Evolutionary conservation across 2,329 filamentous ascomycete genomes (phyloP), one percentile per base, ranked within the genome.

Genomic region (Epichloe sibirici): DNA sequence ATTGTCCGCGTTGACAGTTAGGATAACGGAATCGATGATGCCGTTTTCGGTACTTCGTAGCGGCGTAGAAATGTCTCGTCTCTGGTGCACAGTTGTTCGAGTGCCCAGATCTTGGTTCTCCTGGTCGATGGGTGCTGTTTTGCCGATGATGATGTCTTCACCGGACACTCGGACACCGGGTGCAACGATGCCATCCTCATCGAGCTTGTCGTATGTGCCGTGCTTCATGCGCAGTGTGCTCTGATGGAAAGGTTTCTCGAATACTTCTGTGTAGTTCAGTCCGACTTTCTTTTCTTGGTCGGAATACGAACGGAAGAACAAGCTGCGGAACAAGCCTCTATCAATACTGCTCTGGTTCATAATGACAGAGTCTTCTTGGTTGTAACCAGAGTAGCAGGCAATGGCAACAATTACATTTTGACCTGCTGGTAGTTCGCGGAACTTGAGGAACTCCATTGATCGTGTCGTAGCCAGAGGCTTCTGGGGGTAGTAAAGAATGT

Each of bases 301-400:
- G 35, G 90, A 94, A 71, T 98, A 98, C 11, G 91, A 90, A 60
- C 94, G 85, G 80, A 95, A 98, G 76, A 97, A 98, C 51, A 98
- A 73, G 79, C 90, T 96, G 64, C 94, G 82, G 84, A 98, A 98
- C 4, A 98, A 77, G 57, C 93, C 93, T 64, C 93, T 87, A 69
- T 98, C 93, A 63, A 98, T 97, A 70, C 90, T 95, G 73, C 90
- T 96, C 74, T 98, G 93, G 70, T 98, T 98, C 93, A 98, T 97
- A 63, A 98, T 95, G 60, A 98, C 91, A 59, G 93, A 98, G 82
- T 98, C 93, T 89, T 98, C 93, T 69, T 98, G 94, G 71, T 98
- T 98, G 76, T 98, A 98, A 55, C 93, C 93, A 51, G 90, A 95
- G 72, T 98, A 98, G 68, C 88, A 94, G 55, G 90, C 84, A 71